Percentiles rank a stretch among this genome's conserved stretches.
These are phyloP conservation scores for Aspergillus oerlinghausenensis DNA, from an alignment of 2,329 filamentous ascomycete genomes.

Conservation along the genomic window DNA sequence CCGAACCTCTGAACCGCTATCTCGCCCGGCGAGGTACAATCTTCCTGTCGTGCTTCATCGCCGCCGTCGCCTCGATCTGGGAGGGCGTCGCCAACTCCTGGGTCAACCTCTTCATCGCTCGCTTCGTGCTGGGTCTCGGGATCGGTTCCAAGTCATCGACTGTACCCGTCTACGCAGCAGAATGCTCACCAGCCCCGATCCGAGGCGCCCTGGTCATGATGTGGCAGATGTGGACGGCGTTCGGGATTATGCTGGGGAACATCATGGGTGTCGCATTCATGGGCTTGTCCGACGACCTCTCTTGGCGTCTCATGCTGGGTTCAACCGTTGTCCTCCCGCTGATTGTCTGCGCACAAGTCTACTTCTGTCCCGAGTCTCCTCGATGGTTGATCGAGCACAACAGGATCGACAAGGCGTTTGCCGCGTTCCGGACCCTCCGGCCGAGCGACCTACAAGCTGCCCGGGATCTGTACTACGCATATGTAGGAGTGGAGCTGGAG, in stretches of 20 bases:
- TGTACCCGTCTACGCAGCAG: slow-evolving; percentile 72
- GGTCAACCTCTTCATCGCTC: slow-evolving; percentile 65
- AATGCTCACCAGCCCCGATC: slow-evolving; percentile 64
- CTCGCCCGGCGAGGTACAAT: slow-evolving; percentile 73
- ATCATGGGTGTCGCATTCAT: slow-evolving; percentile 60
- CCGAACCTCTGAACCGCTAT: slow-evolving; percentile 64
- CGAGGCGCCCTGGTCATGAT: slow-evolving; percentile 76
- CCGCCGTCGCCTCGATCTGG: slow-evolving; percentile 50
- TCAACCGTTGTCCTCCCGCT: slow-evolving; percentile 61
- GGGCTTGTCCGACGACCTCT: slow-evolving; percentile 51
- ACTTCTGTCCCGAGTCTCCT: slow-evolving; percentile 55
- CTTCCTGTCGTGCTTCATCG: slow-evolving; percentile 70
- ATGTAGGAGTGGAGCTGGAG: slow-evolving; percentile 58
- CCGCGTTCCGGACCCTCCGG: slow-evolving; percentile 41
- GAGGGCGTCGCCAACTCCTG: slow-evolving; percentile 65
- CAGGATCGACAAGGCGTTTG: slow-evolving; percentile 38
- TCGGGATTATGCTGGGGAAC: slow-evolving; percentile 54
- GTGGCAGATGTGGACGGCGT: slow-evolving; percentile 61
- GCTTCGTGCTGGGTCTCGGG: slow-evolving; percentile 70
- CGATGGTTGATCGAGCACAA: slow-evolving; percentile 47
- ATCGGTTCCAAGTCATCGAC: slow-evolving; percentile 73
- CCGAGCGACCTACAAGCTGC: slow-evolving; percentile 42
- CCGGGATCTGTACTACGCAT: slow-evolving; percentile 44
- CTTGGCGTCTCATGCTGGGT: slow-evolving; percentile 67
- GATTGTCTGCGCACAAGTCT: slow-evolving; percentile 56